phyloP scores from a whole-genome alignment of 2,329 filamentous ascomycete species.

The Fusarium bactridioides region DNA sequence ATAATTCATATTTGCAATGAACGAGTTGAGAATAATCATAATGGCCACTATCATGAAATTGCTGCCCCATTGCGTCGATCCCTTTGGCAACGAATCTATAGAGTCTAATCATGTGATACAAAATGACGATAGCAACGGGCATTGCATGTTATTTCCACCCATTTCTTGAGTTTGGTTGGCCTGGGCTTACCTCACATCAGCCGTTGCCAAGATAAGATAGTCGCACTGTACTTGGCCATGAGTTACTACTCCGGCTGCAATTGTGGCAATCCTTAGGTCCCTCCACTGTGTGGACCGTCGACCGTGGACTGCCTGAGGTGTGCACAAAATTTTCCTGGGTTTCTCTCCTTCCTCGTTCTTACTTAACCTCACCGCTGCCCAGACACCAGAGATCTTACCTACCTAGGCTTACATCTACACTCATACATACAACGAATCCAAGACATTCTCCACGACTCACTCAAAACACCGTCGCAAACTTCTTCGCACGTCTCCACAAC shows the following conservation, averaged over 20 bases:
- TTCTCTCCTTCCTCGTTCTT: constrained; percentile 19
- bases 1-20: constrained; percentile 4
- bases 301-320: neutral
- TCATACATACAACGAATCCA: neutral
- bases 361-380: constrained; percentile 34
- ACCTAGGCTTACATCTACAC: constrained; percentile 8
- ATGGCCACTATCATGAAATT: neutral
- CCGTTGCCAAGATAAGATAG: constrained; percentile 17
- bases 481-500: neutral
- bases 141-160: neutral
- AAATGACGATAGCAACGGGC: constrained; percentile 13
- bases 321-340: constrained; percentile 30
- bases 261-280: constrained; percentile 19
- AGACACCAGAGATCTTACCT: constrained; percentile 1
- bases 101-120: neutral
- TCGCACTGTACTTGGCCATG: constrained; percentile 16
- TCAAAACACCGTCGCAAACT: constrained; percentile 6
- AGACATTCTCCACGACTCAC: constrained; percentile 13
- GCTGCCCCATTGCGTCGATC: neutral
- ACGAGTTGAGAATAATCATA: neutral
- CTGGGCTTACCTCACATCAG: constrained; percentile 7
- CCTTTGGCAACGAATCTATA: neutral
- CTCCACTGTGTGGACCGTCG: constrained; percentile 3
- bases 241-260: constrained; percentile 9
- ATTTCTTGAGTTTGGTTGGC: neutral